Evolutionary conservation across 345 rosid species (phyloP).

Genomic region (Populus deltoides): DNA sequence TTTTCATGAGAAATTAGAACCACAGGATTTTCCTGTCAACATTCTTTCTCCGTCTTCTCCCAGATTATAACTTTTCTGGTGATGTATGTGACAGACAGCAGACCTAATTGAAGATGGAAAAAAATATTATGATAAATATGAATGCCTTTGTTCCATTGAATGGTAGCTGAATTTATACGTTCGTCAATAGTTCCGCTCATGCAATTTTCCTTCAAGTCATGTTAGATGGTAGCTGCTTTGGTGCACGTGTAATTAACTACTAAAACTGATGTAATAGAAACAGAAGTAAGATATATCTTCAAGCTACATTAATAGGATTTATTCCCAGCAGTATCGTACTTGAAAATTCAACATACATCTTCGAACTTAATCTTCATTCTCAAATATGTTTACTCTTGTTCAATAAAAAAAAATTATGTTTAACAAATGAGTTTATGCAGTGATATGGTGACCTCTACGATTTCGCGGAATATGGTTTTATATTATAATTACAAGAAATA

Average conservation of each 20-base stretch:
- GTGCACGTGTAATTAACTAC: neutral
- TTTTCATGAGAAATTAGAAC: neutral
- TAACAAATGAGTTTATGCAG: neutral
- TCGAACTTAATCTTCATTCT: neutral
- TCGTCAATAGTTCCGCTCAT: neutral
- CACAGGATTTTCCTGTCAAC: too few relatives aligned
- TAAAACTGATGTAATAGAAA: neutral
- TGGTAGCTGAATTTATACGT: slow-evolving; percentile 4
- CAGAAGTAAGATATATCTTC: neutral
- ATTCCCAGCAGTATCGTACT: neutral
- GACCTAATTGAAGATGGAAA: neutral
- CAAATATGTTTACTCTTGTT: neutral
- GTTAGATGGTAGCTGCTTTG: neutral
- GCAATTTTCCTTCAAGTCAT: neutral
- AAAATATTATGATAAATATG: neutral
- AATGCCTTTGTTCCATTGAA: neutral
- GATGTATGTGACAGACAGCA: too few relatives aligned
- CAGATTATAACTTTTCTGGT: too few relatives aligned
- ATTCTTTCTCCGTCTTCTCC: too few relatives aligned
- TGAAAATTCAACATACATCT: neutral
- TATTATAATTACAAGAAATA: neutral
- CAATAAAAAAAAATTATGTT: neutral
- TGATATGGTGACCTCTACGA: neutral
- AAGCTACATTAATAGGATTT: too few relatives aligned
- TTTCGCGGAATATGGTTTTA: too few relatives aligned